Evolutionary conservation across 306 rosid species (phyloP), one percentile per base, ranked within the genome.

Genomic region (Rosa persica): DNA sequence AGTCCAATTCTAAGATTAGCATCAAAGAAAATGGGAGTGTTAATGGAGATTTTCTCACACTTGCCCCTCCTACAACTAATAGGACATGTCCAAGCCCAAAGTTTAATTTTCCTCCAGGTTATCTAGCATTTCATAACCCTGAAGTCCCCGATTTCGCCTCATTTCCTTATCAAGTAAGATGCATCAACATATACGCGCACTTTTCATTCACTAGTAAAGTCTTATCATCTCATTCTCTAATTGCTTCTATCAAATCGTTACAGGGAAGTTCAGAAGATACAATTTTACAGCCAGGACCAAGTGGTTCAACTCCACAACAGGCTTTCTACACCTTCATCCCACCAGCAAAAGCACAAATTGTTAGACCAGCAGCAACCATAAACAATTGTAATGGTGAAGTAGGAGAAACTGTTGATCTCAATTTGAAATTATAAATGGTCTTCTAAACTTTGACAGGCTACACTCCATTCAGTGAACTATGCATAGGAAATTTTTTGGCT

Each of bases 331-430:
- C 75, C 81, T 85, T 89, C 84, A 78, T 91, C 76, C 90, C 89
- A 62, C 88, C 85, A 46, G 85, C 87, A 76, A 74, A 44, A 76
- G 78, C 75, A 79, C 84, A 85, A 78, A 73, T 11, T 70, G 86
- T 82, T 61, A 76, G 61, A 66, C 71, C 90, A 81, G 48, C 77
- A 52, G 43, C 82, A 49, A 79, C 49, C 52, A 48, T 61, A 68
- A 82, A 80, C 80, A 55, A 48, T 71, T 73, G 80, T 67, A 75
- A 16, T 75, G 87, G 77, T 40, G 84, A 64, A 57, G 82, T 76
- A 72, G 85, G 78, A 81, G 92, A 84, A 83, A 84, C 23, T 74
- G 73, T 90, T 75, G 97, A 93, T 85, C 96, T 93, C 60, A 89
- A 84, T 81, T 86, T 93, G 88, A 93, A 89, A 84, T 84, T 93